Percentiles rank a stretch among this genome's conserved stretches.
Conservation (phyloP, 257 asterid species). For the Verbena officinalis region DNA sequence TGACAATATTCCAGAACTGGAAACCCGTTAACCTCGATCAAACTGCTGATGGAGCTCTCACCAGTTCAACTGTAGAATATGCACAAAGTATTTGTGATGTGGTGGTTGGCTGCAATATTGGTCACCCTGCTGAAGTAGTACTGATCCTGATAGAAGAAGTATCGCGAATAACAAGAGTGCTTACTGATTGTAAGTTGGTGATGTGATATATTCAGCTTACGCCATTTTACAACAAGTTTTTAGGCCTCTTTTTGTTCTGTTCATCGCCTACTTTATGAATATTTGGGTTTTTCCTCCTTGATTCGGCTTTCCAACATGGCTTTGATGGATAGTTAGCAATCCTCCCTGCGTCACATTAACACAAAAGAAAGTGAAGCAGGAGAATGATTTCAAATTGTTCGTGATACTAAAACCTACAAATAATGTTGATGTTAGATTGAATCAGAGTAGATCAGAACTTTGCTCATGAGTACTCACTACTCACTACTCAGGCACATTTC, state of each 20-base stretch:
- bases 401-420: constrained; percentile 12
- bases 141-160: constrained; percentile 62
- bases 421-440: constrained; percentile 1
- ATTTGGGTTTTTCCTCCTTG: constrained; percentile 2
- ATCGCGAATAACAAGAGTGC: constrained; percentile 50
- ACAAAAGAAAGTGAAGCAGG: constrained; percentile 5
- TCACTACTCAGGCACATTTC: not conserved
- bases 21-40: constrained; percentile 61
- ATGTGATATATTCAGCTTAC: constrained; percentile 25
- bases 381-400: not conserved
- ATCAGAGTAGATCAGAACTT: constrained; percentile 6
- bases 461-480: constrained; percentile 1
- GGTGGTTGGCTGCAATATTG: constrained; percentile 85
- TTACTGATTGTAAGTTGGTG: constrained; percentile 74
- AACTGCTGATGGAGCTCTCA: constrained; percentile 49
- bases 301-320: constrained; percentile 19
- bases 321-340: constrained; percentile 10
- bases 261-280: constrained; percentile 19
- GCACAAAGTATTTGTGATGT: constrained; percentile 48
- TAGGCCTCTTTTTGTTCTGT: constrained; percentile 14
- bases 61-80: constrained; percentile 35
- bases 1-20: constrained; percentile 69
- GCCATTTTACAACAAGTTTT: constrained; percentile 20
- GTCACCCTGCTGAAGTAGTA: constrained; percentile 88
- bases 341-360: constrained; percentile 16